phyloP scores from a whole-genome alignment of 331 rosid genomes.

The Telfairia occidentalis region DNA sequence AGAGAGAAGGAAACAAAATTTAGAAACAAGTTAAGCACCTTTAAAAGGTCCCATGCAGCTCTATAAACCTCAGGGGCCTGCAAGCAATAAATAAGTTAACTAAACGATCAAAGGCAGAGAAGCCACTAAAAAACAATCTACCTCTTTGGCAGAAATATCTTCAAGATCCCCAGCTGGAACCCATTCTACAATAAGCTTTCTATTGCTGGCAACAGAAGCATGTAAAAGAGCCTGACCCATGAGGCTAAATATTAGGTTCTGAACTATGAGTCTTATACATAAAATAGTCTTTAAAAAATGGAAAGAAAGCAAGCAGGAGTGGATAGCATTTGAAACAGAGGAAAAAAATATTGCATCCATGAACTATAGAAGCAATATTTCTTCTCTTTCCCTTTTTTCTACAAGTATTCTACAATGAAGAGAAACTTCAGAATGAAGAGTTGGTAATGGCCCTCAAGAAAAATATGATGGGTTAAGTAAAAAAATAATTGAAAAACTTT shows the following conservation, averaged over 20 bases:
- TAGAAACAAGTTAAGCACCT: conserved; percentile 31
- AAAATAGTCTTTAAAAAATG: not conserved
- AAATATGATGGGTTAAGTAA: not conserved
- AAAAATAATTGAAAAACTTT: not conserved
- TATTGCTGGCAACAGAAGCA: conserved; percentile 52
- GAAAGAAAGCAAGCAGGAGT: not conserved
- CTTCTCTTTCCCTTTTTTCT: not conserved
- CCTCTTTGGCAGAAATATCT: conserved; percentile 57
- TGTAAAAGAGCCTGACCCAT: conserved; percentile 69
- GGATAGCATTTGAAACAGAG: not conserved
- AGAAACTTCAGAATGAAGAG: not conserved
- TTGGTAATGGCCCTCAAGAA: not conserved
- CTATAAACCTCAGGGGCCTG: conserved; percentile 47
- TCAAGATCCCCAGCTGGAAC: conserved; percentile 72
- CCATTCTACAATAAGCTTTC: conserved; percentile 84
- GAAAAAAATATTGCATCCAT: not conserved
- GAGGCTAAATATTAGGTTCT: conserved; percentile 8
- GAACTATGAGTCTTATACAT: not conserved
- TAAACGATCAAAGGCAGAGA: not conserved
- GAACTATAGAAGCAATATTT: not conserved
- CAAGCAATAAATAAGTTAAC: not conserved
- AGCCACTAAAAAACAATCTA: conserved; percentile 15
- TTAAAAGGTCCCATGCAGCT: conserved; percentile 77
- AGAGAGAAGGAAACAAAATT: not conserved
- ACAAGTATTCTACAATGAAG: not conserved